Evolutionary conservation across 805 yeast genomes (phyloP).

Genomic region (Saccharomycopsis schoenii): DNA sequence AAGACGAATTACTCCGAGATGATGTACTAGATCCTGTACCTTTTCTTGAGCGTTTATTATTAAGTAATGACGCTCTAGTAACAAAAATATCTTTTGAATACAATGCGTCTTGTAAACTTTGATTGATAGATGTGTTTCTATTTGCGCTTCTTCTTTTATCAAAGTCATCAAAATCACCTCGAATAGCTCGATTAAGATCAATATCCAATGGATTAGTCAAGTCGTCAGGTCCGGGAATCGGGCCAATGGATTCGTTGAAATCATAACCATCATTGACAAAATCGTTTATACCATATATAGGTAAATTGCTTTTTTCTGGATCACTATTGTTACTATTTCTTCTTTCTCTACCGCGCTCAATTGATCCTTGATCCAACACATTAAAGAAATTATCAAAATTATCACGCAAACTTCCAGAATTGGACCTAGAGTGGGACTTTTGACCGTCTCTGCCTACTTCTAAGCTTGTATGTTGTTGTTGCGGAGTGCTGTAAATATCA

Average conservation of each 20-base stretch:
- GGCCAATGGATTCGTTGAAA: conserved; percentile 27
- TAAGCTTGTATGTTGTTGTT: not conserved
- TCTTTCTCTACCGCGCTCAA: not conserved
- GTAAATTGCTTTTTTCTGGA: not conserved
- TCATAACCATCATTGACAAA: not conserved
- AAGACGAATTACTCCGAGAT: not conserved
- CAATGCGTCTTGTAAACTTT: not conserved
- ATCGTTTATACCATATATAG: not conserved
- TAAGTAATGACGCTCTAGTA: not conserved
- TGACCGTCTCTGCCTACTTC: not conserved
- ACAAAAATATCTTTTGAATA: not conserved
- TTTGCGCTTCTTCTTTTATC: not conserved
- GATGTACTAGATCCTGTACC: not conserved
- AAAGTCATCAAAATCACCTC: not conserved
- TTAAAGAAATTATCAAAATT: not conserved
- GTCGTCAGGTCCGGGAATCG: conserved; percentile 31
- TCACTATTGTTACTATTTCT: not conserved
- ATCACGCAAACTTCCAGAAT: not conserved
- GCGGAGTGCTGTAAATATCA: not conserved
- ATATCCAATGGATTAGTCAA: not conserved
- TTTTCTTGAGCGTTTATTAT: not conserved
- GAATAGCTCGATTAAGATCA: not conserved
- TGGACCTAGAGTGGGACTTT: not conserved
- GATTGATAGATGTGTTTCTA: not conserved
- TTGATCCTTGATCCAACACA: not conserved